Evolutionary conservation across 805 yeast genomes (phyloP), one percentile per base, ranked within the genome.

Genomic region (Kodamaea kakaduensis): DNA sequence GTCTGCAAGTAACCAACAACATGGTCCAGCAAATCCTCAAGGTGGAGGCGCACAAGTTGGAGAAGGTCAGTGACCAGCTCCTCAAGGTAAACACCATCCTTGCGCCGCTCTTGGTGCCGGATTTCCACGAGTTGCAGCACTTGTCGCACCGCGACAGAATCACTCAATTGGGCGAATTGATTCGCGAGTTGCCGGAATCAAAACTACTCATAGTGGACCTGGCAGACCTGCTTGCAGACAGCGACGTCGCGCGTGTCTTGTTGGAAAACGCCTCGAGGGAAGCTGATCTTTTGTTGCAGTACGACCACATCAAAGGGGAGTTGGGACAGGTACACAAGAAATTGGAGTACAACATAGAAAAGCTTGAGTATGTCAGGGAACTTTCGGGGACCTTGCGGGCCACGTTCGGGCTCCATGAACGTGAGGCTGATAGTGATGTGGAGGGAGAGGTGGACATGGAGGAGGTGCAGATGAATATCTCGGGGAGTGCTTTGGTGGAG

Each of bases 11-110:
- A n/a, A 47, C 54, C 4, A 54, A 56, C 37, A 69, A 62, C 34
- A 56, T 66, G 1, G 57, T 56, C 14, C 66, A 56, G 40, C 71
- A 66, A 40, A 46, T 65, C 10, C 24, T 57, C 7, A 59, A 61
- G 43, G 41, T 51, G 28, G 71, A 66, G 37, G 47, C 49, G 22
- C 49, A 52, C 17, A 56, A 59, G 33, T 22, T 64, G 9, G 34
- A 43, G 13, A 31, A 44, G 15, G 61, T 61, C n/a, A 52, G 50
- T 38, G 58, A 53, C n/a, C 48, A 49, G 26, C 38, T 66, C 18
- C 32, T 26, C 14, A 49, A 49, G 16, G 39, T 58, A 5, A 43
- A 48, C 20, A 22, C 31, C 4, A 33, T 56, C 6, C 34, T 58
- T 23, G 45, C 42, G 34, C 69, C 68, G 0, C 46, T 63, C 24